A percentile compares a stretch with the other conserved stretches of the same genome.
phyloP scores from a whole-genome alignment of 768 basidiomycete species.

The Podaxis sp. region DNA sequence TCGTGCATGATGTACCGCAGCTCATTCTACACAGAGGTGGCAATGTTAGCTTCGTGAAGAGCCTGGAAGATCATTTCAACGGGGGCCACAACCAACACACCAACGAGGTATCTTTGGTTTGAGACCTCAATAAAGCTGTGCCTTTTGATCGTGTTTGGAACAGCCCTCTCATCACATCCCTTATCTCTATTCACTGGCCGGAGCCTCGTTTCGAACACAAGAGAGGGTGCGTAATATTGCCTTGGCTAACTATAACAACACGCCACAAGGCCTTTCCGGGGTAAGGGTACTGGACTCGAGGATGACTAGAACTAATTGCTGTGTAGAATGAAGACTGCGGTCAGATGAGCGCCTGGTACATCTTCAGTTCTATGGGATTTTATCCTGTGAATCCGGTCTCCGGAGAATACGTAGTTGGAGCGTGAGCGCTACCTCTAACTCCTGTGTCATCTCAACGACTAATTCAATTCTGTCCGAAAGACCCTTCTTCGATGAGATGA shows the following conservation, averaged over 20 bases:
- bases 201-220: constrained; percentile 67
- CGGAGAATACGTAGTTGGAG: constrained; percentile 72
- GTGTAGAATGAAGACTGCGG: constrained; percentile 84
- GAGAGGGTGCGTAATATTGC: constrained; percentile 67
- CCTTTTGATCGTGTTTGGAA: neutral
- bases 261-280: constrained; percentile 67
- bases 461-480: constrained; percentile 20
- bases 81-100: constrained; percentile 77
- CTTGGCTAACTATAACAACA: constrained; percentile 58
- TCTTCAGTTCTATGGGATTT: constrained; percentile 80
- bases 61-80: constrained; percentile 56
- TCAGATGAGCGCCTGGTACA: constrained; percentile 89
- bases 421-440: constrained; percentile 37
- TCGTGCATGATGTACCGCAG: constrained; percentile 66
- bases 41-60: constrained; percentile 59
- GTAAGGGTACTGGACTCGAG: constrained; percentile 32
- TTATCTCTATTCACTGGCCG: constrained; percentile 73
- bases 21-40: constrained; percentile 66
- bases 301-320: neutral
- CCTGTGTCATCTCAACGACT: neutral
- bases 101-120: constrained; percentile 55
- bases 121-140: neutral
- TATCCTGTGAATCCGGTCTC: constrained; percentile 84
- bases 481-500: constrained; percentile 52
- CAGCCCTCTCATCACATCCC: constrained; percentile 86